phyloP scores from a whole-genome alignment of 2,329 filamentous ascomycete species.

The Phialocephala sp. region DNA sequence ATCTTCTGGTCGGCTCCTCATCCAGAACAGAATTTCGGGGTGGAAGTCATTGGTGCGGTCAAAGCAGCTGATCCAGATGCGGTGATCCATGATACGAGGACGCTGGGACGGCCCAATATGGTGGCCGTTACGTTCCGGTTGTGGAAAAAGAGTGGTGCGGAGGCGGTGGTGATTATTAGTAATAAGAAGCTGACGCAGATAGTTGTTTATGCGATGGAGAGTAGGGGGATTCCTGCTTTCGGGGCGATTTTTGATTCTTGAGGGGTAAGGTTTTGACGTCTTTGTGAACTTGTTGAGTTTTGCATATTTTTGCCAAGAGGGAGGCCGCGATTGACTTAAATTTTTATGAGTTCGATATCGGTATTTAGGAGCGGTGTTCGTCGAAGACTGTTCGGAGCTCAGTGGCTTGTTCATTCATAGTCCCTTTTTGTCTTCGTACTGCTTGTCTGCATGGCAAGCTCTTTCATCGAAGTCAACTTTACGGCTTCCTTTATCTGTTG shows the following conservation, averaged over 20 bases:
- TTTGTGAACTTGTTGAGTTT: no score
- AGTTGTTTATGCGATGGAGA: conserved; percentile 48
- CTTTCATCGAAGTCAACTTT: no score
- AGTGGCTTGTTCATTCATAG: no score
- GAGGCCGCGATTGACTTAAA: no score
- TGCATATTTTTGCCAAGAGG: no score
- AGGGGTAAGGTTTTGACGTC: no score
- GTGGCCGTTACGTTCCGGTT: conserved; percentile 41
- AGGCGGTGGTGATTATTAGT: conserved; percentile 48
- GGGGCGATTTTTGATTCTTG: conserved; percentile 48
- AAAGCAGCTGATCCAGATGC: conserved; percentile 43
- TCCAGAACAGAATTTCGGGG: conserved; percentile 44
- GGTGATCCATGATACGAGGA: conserved; percentile 45
- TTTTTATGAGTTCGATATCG: no score
- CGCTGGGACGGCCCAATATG: conserved; percentile 44
- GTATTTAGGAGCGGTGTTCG: no score
- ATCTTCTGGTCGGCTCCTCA: conserved; percentile 47
- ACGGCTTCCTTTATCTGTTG: no score
- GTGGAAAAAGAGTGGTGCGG: conserved; percentile 42
- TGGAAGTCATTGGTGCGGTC: conserved; percentile 43
- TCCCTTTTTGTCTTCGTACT: no score
- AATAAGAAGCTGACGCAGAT: conserved; percentile 47
- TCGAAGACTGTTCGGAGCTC: no score
- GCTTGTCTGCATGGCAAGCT: no score
- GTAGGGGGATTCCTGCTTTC: conserved; percentile 45